Conservation (phyloP, 2,329 filamentous ascomycete species). For the Neofusicoccum sp. region DNA sequence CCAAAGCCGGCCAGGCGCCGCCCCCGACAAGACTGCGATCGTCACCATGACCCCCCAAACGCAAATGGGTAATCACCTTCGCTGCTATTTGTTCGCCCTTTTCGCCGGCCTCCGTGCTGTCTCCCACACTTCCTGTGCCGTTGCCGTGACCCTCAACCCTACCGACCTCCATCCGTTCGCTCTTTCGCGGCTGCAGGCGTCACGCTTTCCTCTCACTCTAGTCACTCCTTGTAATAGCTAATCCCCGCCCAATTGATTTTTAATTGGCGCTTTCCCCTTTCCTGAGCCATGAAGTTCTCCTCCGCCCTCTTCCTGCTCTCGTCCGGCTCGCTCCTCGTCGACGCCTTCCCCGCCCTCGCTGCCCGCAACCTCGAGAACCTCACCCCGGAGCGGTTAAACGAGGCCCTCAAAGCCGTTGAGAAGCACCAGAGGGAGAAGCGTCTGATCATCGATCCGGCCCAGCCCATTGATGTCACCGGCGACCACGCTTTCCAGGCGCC, state of each 20-base stretch:
- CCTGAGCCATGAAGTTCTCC: constrained; percentile 26
- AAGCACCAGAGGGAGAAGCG: constrained; percentile 25
- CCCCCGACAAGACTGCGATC: background rate
- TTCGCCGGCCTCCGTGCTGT: background rate
- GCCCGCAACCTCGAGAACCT: constrained; percentile 20
- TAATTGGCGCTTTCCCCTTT: background rate
- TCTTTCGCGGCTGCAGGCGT: constrained; percentile 14
- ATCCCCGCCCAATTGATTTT: constrained; percentile 1
- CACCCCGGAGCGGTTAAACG: constrained; percentile 24
- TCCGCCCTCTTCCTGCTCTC: constrained; percentile 23
- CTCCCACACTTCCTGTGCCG: background rate
- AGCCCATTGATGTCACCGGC: constrained; percentile 17
- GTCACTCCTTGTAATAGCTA: constrained; percentile 17
- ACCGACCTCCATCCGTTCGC: constrained; percentile 17
- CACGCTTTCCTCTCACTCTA: constrained; percentile 11
- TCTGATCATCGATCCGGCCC: constrained; percentile 6
- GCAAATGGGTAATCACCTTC: constrained; percentile 6
- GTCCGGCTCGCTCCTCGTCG: constrained; percentile 12
- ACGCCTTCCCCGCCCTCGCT: constrained; percentile 24
- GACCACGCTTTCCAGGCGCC: constrained; percentile 21
- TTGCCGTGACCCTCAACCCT: constrained; percentile 13
- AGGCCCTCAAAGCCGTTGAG: constrained; percentile 24
- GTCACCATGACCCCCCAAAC: background rate
- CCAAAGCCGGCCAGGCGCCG: background rate
- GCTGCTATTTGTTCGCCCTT: constrained; percentile 17